A percentile compares a stretch with the other conserved stretches of the same genome.
phyloP scores from a whole-genome alignment of 1,284 basidiomycete species.

The Trichosporon sp. region DNA sequence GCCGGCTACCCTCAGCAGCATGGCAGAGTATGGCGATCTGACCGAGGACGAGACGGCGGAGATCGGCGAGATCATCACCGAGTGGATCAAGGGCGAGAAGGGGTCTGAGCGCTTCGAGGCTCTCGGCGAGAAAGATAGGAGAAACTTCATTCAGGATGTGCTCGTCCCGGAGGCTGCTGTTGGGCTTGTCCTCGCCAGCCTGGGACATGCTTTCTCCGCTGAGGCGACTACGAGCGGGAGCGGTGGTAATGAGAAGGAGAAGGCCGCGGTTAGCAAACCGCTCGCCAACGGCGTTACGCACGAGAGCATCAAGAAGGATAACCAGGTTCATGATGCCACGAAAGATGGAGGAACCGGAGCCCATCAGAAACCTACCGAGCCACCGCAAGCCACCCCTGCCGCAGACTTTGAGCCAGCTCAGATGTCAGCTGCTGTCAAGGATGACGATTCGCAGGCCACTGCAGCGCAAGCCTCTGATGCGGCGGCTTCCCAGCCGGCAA shows the following conservation, averaged over 20 bases:
- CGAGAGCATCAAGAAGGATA: no score
- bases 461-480: background rate
- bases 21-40: constrained; percentile 26
- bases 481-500: background rate
- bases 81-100: constrained; percentile 23
- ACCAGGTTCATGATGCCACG: no score
- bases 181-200: background rate
- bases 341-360: no score
- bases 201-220: background rate
- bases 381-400: no score
- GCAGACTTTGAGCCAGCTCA: no score
- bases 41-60: constrained; percentile 20
- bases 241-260: no score
- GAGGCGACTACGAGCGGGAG: background rate
- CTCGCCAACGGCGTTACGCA: background rate
- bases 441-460: background rate
- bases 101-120: constrained; percentile 29
- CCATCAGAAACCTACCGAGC: no score
- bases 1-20: background rate
- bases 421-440: background rate
- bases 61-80: constrained; percentile 19
- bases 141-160: constrained; percentile 19
- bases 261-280: background rate
- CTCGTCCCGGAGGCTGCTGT: constrained; percentile 32
- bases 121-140: constrained; percentile 10